Conservation (phyloP, 805 yeast genomes). For the Tanozyma kutaoensis region DNA sequence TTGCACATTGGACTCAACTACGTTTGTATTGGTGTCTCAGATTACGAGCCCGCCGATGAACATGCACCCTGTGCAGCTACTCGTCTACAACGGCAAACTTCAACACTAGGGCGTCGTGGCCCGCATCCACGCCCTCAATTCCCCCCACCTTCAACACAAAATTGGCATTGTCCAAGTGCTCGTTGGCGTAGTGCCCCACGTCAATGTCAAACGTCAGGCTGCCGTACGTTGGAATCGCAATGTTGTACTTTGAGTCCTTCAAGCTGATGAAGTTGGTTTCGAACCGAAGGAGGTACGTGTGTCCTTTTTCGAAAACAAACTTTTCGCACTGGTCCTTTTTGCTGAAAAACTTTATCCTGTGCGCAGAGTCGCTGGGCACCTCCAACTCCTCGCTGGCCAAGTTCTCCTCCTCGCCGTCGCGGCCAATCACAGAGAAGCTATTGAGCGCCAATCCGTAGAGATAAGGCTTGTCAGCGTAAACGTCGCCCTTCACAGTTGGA, state of each 20-base stretch:
- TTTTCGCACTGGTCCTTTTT: slow-evolving; percentile 19
- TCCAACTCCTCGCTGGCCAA: slow-evolving; percentile 6
- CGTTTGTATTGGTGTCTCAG: no score
- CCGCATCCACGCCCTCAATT: slow-evolving; percentile 16
- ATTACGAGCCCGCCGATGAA: no score
- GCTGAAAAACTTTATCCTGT: slow-evolving; percentile 33
- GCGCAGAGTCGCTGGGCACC: slow-evolving; percentile 19
- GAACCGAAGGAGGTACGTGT: slow-evolving; percentile 35
- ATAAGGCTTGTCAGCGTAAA: slow-evolving; percentile 46
- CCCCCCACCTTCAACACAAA: slow-evolving; percentile 30
- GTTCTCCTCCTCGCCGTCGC: slow-evolving; percentile 13
- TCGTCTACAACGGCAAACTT: slow-evolving; percentile 26
- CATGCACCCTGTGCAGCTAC: no score
- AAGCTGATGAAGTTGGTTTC: slow-evolving; percentile 40
- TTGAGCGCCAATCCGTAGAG: slow-evolving; percentile 49
- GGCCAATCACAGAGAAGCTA: slow-evolving; percentile 37
- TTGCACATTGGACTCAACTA: no score
- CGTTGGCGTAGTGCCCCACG: slow-evolving; percentile 28
- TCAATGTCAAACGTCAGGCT: slow-evolving; percentile 32
- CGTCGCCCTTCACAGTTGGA: slow-evolving; percentile 53
- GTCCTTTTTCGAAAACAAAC: slow-evolving; percentile 25
- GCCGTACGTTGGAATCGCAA: slow-evolving; percentile 35
- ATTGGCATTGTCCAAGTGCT: slow-evolving; percentile 29
- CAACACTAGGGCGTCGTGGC: slow-evolving; percentile 19
- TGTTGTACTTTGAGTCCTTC: slow-evolving; percentile 34